Base-by-base conservation (phyloP, 2,329 filamentous ascomycete genomes). In the Lecanicillium sp. region DNA sequence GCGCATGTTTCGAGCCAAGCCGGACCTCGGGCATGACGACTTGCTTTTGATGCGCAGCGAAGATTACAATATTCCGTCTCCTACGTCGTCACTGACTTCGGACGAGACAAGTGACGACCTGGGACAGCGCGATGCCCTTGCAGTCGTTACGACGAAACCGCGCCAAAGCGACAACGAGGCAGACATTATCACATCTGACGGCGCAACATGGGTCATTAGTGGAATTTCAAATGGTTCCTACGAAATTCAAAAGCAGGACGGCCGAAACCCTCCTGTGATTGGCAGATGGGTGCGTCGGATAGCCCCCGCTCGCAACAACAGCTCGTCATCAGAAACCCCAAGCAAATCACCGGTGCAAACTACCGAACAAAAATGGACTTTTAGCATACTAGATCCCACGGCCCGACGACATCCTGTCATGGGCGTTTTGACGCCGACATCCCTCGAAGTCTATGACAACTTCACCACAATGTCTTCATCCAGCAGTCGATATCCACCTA, bases 361-460 rank as follows among this genome's bases (percentile, higher is more conserved):
- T 3, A 44, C 52, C 2, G 73, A 75, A 33, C 64, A 60, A 41
- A 78, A 76, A 53, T 89, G 80, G 63, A 85, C 78, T 8, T 90
- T 90, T 55, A 87, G 82, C 61, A 76, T 86, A 45, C 79, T 90
- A 50, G 76, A 83, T 48, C 75, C 83, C 0, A 71, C 73, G 33
- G 75, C 73, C 8, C 70, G 82, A 25, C 75, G 80, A 11, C 85
- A 90, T 52, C 84, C 85, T 4, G 75, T 89, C 51, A 73, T 89
- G 60, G 85, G 82, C 1, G 76, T 71, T 3, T 66, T 90, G 32
- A 80, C 74, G 4, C 70, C 70, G 11, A 67, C 69, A 4, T 74
- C 70, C 11, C 71, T 90, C 20, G 78, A 85, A 35, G 73, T 90
- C 34, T 74, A 78, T 43, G 80, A 89, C 47, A 69, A 67, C 3